Evolutionary conservation across 805 yeast species (phyloP), one percentile per base, ranked within the genome.

Genomic region (Pichia ethanolica): DNA sequence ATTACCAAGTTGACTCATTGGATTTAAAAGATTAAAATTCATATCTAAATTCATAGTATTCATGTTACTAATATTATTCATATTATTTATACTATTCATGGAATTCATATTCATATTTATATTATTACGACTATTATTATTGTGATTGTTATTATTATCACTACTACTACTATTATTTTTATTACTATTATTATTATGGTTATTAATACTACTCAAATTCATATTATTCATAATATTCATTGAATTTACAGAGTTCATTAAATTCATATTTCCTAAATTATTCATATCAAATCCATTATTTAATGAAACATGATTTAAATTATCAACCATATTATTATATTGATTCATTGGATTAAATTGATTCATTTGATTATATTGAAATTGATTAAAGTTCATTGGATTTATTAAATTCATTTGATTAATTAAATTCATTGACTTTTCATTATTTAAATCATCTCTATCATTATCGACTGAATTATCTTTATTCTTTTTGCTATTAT

Each of bases 281-380:
- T 7, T 39, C 28, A 36, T 33, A 44, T 11, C 30, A 40, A 33
- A 42, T 11, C 20, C 14, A 14, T 11, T 34, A 14, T 9, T 28
- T 26, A 35, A 8, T 35, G 46, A 27, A 14, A 20, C 45, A n/a
- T 28, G 20, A 10, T 32, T 35, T 11, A 26, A 13, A 14, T 44
- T 9, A 8, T 8, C 7, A 30, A 26, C 45, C 45, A 42, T 42
- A 8, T 9, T 10, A 25, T 39, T 20, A 35, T 35, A 37, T 40
- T 46, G 45, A 34, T 20, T 40, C 40, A 46, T 40, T 46, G 40
- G 49, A 46, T 40, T 28, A 14, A 40, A 25, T 8, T 39, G 12
- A 14, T 30, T 30, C 33, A 36, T 44, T 39, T 35, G 39, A 10
- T 43, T 20, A 32, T 30, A 30, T 9, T 30, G 32, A 9, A 30